These are phyloP conservation scores for Pseudogymnoascus sp. DNA, from an alignment of 2,329 filamentous ascomycete genomes.

Conservation along the genomic window DNA sequence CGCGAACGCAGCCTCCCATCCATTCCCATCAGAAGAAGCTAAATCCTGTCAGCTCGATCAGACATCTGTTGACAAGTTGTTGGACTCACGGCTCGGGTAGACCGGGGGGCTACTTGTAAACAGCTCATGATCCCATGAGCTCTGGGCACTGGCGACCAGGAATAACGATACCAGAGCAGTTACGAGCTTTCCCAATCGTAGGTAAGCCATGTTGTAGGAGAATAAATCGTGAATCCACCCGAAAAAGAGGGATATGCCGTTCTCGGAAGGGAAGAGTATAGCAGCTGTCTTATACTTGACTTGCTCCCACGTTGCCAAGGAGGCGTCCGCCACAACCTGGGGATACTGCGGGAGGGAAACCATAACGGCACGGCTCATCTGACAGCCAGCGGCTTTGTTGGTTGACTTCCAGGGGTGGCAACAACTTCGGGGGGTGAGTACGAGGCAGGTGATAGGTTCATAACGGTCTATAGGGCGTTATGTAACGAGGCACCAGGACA, in stretches of 20 bases:
- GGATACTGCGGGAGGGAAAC: not conserved
- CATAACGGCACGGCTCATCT: conserved; percentile 7
- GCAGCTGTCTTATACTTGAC: conserved; percentile 3
- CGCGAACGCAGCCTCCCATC: conserved; percentile 52
- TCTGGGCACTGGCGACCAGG: not conserved
- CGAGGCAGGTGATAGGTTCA: not conserved
- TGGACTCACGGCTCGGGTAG: not conserved
- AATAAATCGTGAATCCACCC: not conserved
- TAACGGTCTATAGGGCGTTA: not conserved
- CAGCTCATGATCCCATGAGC: not conserved
- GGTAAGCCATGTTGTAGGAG: not conserved
- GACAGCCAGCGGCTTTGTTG: not conserved
- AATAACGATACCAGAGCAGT: not conserved
- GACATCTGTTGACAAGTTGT: not conserved
- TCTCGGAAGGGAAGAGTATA: not conserved
- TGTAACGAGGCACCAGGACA: conserved; percentile 4
- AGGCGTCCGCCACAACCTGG: conserved; percentile 1
- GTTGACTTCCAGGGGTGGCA: not conserved
- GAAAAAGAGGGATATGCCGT: not conserved
- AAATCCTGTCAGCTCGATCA: not conserved
- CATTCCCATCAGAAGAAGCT: conserved; percentile 28
- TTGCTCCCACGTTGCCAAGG: not conserved
- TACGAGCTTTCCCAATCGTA: not conserved
- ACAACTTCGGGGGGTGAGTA: not conserved
- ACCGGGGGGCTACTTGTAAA: conserved; percentile 1